phyloP scores from a whole-genome alignment of 495 filamentous ascomycete species.

The Penicillium atrosanguineum region DNA sequence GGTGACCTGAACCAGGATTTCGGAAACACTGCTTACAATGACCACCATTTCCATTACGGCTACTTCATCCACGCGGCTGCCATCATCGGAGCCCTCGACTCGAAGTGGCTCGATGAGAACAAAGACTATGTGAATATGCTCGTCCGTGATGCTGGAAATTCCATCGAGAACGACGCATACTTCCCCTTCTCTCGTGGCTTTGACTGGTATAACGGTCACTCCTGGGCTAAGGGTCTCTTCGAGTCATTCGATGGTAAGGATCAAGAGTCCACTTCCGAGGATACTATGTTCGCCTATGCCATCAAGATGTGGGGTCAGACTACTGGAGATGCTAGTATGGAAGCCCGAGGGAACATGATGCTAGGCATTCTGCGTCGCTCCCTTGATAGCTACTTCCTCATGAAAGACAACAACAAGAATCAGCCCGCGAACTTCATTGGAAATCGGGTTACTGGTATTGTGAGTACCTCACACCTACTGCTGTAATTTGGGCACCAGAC shows the following conservation, averaged over 20 bases:
- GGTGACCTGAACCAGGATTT: constrained; percentile 74
- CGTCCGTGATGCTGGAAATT: constrained; percentile 76
- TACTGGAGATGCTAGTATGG: constrained; percentile 73
- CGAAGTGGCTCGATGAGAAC: constrained; percentile 69
- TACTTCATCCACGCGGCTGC: constrained; percentile 92
- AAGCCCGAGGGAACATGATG: constrained; percentile 83
- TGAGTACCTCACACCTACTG: constrained; percentile 25
- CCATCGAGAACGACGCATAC: constrained; percentile 62
- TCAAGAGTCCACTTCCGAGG: constrained; percentile 88
- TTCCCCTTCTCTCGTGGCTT: constrained; percentile 88
- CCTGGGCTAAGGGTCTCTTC: constrained; percentile 94
- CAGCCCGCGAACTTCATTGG: constrained; percentile 74
- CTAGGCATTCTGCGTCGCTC: constrained; percentile 69
- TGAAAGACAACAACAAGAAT: constrained; percentile 65
- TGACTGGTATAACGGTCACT: constrained; percentile 95
- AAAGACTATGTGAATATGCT: constrained; percentile 78
- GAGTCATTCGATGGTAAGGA: constrained; percentile 90
- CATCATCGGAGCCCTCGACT: constrained; percentile 78
- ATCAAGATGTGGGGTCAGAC: constrained; percentile 92
- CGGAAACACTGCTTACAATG: constrained; percentile 86
- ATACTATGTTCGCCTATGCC: constrained; percentile 82
- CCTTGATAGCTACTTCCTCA: constrained; percentile 78
- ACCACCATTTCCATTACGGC: constrained; percentile 91
- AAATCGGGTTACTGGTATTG: constrained; percentile 89
- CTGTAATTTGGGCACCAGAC: background rate